Evolutionary conservation across 2,329 filamentous ascomycete species (phyloP).

Genomic region (Cladorrhinum sp.): DNA sequence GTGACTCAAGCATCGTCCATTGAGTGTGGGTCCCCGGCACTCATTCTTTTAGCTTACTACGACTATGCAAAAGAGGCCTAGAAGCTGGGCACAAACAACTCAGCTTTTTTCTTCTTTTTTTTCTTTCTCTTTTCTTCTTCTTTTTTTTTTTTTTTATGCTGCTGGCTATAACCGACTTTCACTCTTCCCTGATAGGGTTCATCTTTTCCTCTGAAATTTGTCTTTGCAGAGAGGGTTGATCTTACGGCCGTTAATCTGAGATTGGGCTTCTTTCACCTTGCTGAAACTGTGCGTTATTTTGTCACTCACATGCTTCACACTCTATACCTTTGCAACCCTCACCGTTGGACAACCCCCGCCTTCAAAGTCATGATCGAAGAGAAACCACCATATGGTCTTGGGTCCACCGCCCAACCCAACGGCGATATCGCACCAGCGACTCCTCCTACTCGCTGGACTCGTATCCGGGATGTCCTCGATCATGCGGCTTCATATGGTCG

Average conservation of each 20-base stretch:
- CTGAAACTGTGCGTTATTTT: background rate
- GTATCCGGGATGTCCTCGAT: slow-evolving; percentile 5
- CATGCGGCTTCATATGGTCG: slow-evolving; percentile 24
- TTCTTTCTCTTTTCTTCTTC: background rate
- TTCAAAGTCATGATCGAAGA: background rate
- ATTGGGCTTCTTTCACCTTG: too few relatives aligned
- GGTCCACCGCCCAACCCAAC: slow-evolving; percentile 4
- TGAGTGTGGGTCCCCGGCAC: background rate
- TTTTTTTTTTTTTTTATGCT: background rate
- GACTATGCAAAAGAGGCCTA: background rate
- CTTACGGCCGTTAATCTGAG: too few relatives aligned
- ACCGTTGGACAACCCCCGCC: background rate
- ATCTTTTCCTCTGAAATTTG: background rate
- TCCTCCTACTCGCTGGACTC: slow-evolving; percentile 4
- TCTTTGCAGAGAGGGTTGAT: background rate
- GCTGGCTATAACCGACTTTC: background rate
- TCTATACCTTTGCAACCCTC: background rate
- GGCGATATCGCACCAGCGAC: background rate
- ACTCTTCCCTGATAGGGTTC: background rate
- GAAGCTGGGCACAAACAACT: background rate
- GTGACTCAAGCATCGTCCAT: background rate
- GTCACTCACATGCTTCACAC: background rate
- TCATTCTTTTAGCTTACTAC: background rate
- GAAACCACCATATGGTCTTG: slow-evolving; percentile 2
- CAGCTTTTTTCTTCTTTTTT: too few relatives aligned